Evolutionary conservation across 371 early-diverging fungal genomes (phyloP).

Genomic region (Entomophthora muscae): DNA sequence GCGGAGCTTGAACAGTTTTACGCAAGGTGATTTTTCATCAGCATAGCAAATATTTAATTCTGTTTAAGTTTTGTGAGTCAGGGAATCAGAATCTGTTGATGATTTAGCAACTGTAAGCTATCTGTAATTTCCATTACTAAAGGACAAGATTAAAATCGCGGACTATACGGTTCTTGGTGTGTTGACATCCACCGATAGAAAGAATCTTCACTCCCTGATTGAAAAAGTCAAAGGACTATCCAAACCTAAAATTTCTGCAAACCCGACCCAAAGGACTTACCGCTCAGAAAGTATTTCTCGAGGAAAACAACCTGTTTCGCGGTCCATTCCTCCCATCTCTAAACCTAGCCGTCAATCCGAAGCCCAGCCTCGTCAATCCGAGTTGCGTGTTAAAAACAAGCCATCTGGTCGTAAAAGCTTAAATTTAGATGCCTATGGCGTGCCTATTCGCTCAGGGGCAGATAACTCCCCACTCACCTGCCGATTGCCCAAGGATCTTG

Average conservation of each 20-base stretch:
- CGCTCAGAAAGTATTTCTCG: not conserved
- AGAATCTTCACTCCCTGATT: constrained; percentile 54
- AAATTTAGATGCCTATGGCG: constrained; percentile 11
- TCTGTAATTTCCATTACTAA: not conserved
- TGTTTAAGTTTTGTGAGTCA: constrained; percentile 26
- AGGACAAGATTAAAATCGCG: constrained; percentile 49
- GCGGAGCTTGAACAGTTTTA: not conserved
- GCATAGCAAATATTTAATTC: not conserved
- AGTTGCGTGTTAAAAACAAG: constrained; percentile 5
- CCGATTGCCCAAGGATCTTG: not conserved
- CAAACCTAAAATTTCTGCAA: constrained; percentile 6
- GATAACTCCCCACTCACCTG: not conserved
- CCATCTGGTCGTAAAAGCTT: not conserved
- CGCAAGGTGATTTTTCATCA: constrained; percentile 5
- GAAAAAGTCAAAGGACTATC: constrained; percentile 18
- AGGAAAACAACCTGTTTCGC: not conserved
- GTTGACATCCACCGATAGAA: constrained; percentile 52
- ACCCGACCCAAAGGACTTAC: constrained; percentile 8
- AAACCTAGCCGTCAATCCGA: not conserved
- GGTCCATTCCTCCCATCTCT: not conserved
- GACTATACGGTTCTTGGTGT: constrained; percentile 64
- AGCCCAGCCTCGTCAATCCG: not conserved
- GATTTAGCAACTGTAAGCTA: constrained; percentile 28
- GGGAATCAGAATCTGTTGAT: constrained; percentile 37
- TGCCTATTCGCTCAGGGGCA: constrained; percentile 11